These are phyloP conservation scores for Ploettnerulaceae sp. DNA, from an alignment of 2,329 filamentous ascomycete genomes.

Conservation along the genomic window DNA sequence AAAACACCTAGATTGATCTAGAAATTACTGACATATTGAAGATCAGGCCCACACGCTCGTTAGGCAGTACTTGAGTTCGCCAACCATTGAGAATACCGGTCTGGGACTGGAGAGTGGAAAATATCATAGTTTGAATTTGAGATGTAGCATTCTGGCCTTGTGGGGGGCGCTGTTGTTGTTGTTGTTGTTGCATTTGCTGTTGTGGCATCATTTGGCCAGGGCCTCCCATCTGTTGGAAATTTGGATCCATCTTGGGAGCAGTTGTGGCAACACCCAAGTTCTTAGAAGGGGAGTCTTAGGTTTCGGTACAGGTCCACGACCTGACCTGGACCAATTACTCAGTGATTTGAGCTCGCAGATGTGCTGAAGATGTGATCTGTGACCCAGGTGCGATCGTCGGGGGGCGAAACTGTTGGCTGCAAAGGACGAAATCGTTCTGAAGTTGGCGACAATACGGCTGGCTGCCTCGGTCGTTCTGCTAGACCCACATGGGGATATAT, in stretches of 20 bases:
- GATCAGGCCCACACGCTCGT: constrained; percentile 31
- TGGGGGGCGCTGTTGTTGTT: constrained; percentile 19
- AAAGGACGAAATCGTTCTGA: constrained; percentile 13
- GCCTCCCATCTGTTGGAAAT: constrained; percentile 33
- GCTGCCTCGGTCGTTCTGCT: constrained; percentile 25
- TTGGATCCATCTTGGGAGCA: constrained; percentile 30
- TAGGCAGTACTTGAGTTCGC: constrained; percentile 25
- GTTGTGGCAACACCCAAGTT: constrained; percentile 28
- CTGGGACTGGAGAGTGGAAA: constrained; percentile 24
- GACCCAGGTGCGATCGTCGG: neutral
- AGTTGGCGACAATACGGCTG: constrained; percentile 27
- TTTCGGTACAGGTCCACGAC: constrained; percentile 23
- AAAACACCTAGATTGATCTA: neutral
- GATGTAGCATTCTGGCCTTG: constrained; percentile 11
- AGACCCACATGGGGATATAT: constrained; percentile 28
- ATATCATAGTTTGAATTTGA: constrained; percentile 31
- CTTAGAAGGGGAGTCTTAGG: constrained; percentile 19
- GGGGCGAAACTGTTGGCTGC: neutral
- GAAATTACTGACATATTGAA: constrained; percentile 30
- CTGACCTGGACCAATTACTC: constrained; percentile 8
- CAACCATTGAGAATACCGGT: constrained; percentile 27
- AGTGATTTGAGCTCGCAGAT: neutral
- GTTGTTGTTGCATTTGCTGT: constrained; percentile 19
- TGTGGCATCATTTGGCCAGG: constrained; percentile 31
- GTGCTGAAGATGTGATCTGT: neutral